Evolutionary conservation across 495 filamentous ascomycete genomes (phyloP), one percentile per base, ranked within the genome.

Genomic region (Penicillium longicatenatum): DNA sequence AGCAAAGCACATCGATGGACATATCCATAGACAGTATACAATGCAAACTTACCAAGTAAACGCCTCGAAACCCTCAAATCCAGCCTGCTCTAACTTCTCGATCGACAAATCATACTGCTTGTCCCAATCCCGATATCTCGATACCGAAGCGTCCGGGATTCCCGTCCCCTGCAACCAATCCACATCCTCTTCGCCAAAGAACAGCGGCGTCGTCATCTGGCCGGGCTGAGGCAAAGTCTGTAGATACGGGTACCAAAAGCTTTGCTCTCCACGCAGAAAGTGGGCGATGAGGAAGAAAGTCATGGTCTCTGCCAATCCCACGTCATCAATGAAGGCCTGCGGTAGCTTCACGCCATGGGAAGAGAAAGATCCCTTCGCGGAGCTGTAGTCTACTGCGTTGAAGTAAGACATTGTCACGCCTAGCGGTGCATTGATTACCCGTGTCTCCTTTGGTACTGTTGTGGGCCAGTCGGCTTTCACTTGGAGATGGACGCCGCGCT

Each of bases 221-320:
- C 76, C 73, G 6, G 79, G 76, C 49, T 67, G 65, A n/a, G 87
- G 86, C 42, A 90, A 58, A 21, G 78, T 78, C 16, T 73, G 68
- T 16, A 89, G 64, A 68, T 89, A 90, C 4, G 85, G 84, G 63
- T 69, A 75, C 87, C 87, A 90, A 56, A 82, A 83, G 1, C 82
- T 79, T n/a, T 73, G 54, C 16, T 68, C 35, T 1, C 71, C 74
- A 7, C 78, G 67, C 35, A 85, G 59, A 60, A 75, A 77, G 62
- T 90, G 82, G 21, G 82, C 74, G 52, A 85, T 78, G 0, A 90
- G 72, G 60, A 87, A 85, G 59, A 88, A 82, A 0, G 72, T 67
- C 19, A 65, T 62, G 6, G 70, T 70, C 53, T 79, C 75, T 44
- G 77, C 74, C 2, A 58, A 55, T 0, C 73, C 74, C 16, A 75